Base-by-base conservation (phyloP, 148 eudicot species). In the Fagopyrum esculentum region DNA sequence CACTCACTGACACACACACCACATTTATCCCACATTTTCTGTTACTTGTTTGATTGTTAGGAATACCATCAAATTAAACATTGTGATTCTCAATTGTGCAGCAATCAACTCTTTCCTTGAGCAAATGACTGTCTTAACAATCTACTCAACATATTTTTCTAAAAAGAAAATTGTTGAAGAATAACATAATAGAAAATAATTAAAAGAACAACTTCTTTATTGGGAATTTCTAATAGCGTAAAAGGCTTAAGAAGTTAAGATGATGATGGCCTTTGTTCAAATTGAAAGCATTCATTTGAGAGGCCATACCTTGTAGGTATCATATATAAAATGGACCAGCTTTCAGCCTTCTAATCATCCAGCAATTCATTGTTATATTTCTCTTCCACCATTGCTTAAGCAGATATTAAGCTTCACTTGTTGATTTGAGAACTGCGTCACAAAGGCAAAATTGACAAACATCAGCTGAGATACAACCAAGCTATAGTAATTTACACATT, bases 301-400 rank as follows among this genome's bases (percentile, higher is more conserved):
- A 63, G 69, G 69, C 8, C 73, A 50, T 85, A 89, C 93, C 93
- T 89, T 78, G 85, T 77, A 1, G 90, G 89, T 52, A 90, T 89
- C 74, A 83, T 77, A 46, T 90, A 89, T 72, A 89, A 83, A 75
- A 87, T 85, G 16, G 93, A 89, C 90, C 91, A 89, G 78, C 89
- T 91, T 76, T 92, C 96, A 3, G 88, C 78, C 6, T 88, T 83
- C 46, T 71, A 77, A 68, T 72, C 69, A 55, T 86, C 81, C 9
- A 54, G 73, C 45, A 40, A 73, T 51, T 22, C 72, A 56, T 72
- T 77, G 5, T 50, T n/a, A 49, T 84, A 84, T 51, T 80, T 77
- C 30, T 83, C 95, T 78, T 88, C 97, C 22, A 87, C 91, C 97
- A 93, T 93, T 79, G 81, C 81, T 64, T 35, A 54, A 11, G 40